Conservation (phyloP, 805 yeast genomes). For the Saturnispora quitensis region DNA sequence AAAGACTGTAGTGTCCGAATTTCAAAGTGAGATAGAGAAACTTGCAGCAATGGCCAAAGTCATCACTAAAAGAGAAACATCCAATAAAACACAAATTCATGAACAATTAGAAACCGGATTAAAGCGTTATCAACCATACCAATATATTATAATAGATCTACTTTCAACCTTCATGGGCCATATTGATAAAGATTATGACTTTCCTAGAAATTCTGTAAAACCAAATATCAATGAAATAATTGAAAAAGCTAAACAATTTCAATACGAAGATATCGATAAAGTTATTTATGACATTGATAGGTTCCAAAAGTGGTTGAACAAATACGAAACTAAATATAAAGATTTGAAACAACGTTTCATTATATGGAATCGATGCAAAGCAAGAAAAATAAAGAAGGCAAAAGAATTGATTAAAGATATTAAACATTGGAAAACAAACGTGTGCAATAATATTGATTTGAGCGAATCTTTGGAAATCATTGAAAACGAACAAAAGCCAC, state of each 20-base stretch:
- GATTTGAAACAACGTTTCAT: background rate
- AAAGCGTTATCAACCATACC: slow-evolving; percentile 5
- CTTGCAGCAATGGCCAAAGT: slow-evolving; percentile 30
- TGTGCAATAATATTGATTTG: background rate
- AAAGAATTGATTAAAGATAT: background rate
- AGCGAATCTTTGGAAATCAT: background rate
- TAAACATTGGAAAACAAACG: background rate
- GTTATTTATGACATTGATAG: slow-evolving; percentile 26
- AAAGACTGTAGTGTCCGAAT: slow-evolving; percentile 28
- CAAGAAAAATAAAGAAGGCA: slow-evolving; percentile 1
- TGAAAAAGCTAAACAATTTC: slow-evolving; percentile 19
- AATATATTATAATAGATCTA: slow-evolving; percentile 4
- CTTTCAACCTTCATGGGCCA: slow-evolving; percentile 5
- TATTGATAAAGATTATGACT: background rate
- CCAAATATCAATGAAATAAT: slow-evolving; percentile 21
- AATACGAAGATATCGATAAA: slow-evolving; percentile 22
- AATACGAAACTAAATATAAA: background rate
- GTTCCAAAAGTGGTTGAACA: slow-evolving; percentile 19
- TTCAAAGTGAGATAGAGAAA: slow-evolving; percentile 32
- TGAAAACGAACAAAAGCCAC: background rate
- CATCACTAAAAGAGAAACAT: slow-evolving; percentile 3
- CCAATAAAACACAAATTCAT: background rate
- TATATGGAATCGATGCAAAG: slow-evolving; percentile 1
- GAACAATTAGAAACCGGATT: slow-evolving; percentile 4
- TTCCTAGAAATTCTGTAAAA: slow-evolving; percentile 10